Conservation (phyloP, 495 filamentous ascomycete genomes). For the Aspergillus cristatus region DNA sequence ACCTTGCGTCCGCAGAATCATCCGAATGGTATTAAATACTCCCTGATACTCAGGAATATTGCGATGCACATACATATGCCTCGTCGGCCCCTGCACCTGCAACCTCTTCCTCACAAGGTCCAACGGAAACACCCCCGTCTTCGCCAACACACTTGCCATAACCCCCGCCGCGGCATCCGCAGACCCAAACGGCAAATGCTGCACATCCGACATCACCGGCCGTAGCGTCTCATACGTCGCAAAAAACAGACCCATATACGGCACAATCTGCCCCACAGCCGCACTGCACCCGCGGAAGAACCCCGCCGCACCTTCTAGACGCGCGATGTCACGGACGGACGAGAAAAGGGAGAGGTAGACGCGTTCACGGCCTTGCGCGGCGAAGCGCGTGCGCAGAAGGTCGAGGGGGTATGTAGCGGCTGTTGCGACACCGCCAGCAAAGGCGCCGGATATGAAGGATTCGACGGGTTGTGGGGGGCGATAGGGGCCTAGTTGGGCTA, state of each 20-base stretch:
- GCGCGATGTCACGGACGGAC: conserved; percentile 63
- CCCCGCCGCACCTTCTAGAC: conserved; percentile 61
- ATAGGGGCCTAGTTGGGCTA: conserved; percentile 43
- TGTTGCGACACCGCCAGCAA: conserved; percentile 73
- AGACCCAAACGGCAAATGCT: conserved; percentile 57
- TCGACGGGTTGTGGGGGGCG: conserved; percentile 48
- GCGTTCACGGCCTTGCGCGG: conserved; percentile 78
- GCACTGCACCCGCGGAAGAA: conserved; percentile 84
- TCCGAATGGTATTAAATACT: conserved; percentile 50
- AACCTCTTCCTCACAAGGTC: conserved; percentile 87
- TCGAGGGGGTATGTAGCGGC: conserved; percentile 86
- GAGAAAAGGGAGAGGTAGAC: conserved; percentile 62
- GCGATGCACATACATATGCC: conserved; percentile 66
- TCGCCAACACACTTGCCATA: conserved; percentile 66
- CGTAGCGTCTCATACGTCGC: conserved; percentile 70
- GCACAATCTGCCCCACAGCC: conserved; percentile 76
- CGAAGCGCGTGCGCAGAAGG: conserved; percentile 87
- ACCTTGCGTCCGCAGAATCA: conserved; percentile 66
- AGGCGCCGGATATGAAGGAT: conserved; percentile 71
- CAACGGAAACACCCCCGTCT: conserved; percentile 87
- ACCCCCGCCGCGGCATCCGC: conserved; percentile 77
- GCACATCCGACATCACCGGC: conserved; percentile 37
- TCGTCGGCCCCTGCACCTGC: conserved; percentile 89
- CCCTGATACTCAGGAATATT: conserved; percentile 81
- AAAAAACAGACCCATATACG: conserved; percentile 97